Conservation (phyloP, 768 basidiomycete genomes). For the Coprinopsis cinerea region DNA sequence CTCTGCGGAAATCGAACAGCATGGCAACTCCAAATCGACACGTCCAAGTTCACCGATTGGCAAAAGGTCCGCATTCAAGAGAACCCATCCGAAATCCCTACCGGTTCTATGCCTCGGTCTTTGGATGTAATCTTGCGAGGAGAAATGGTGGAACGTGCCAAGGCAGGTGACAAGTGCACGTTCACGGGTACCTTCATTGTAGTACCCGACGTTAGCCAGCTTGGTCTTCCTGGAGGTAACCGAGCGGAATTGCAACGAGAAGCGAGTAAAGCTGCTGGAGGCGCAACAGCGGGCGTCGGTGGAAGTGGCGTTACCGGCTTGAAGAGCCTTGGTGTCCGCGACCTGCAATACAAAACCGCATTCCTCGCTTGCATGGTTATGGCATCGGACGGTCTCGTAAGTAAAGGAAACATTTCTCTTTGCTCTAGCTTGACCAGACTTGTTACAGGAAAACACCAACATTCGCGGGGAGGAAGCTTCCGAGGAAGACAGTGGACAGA, state of each 20-base stretch:
- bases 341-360: conserved; percentile 97
- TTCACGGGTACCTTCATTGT: conserved; percentile 98
- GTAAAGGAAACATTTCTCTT: conserved; percentile 20
- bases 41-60: conserved; percentile 97
- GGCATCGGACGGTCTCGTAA: conserved; percentile 80
- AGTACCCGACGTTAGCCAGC: conserved; percentile 95
- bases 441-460: conserved; percentile 68
- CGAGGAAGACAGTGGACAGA: conserved; percentile 70
- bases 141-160: conserved; percentile 97
- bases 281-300: conserved; percentile 57
- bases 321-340: conserved; percentile 90
- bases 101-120: conserved; percentile 96
- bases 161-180: conserved; percentile 97
- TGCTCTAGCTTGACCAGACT: conserved; percentile 4
- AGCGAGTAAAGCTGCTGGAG: conserved; percentile 58
- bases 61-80: conserved; percentile 99
- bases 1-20: conserved; percentile 85
- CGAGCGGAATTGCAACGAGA: conserved; percentile 87
- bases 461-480: conserved; percentile 85
- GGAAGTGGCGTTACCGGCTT: conserved; percentile 87
- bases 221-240: conserved; percentile 92
- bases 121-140: conserved; percentile 92
- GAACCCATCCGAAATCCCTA: conserved; percentile 97
- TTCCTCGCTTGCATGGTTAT: conserved; percentile 98
- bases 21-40: conserved; percentile 95